Base-by-base conservation (phyloP, 345 rosid genomes). In the Ceriops zippeliana region DNA sequence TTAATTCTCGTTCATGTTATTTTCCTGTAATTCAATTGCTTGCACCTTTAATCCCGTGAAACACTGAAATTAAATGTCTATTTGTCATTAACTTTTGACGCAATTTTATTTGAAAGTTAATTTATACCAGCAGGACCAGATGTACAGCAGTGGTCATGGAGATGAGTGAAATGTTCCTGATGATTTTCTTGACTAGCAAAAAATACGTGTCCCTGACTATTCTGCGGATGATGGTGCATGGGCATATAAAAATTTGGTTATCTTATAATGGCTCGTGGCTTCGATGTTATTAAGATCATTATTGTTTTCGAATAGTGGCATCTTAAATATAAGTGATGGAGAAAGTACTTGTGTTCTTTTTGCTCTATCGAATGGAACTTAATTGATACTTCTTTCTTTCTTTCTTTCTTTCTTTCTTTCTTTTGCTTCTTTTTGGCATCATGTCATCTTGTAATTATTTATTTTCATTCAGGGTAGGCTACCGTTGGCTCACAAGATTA, bases 401-500 rank as follows among this genome's bases (percentile, higher is more conserved):
- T 15, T 32, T 58, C 15, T 15, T n/a, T 5, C 7, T 15, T 32
- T 58, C 15, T 15, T 19, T 63, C 7, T 15, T 32, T 58, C n/a
- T 15, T 32, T 46, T 26, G 38, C 21, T n/a, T 47, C n/a, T 5
- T 32, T 38, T 54, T 30, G 37, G n/a, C 37, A 46, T 17, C 1
- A 66, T 71, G 59, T 49, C 72, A 66, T 49, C 67, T 62, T 71
- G 64, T 76, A 57, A 72, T 63, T 73, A 67, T 67, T 58, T 58
- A 49, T 72, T 22, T 72, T 76, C 28, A 7, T 72, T 72, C 80
- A 76, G 80, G 76, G 37, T 76, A 76, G 80, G 80, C 64, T 76
- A 72, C 58, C 73, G 76, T 52, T 76, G 80, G 80, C 63, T 76
- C 66, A 67, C 73, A 24, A 76, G 76, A 58, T 70, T 76, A 56